These are phyloP conservation scores for Canariomyces notabilis DNA, from an alignment of 2,329 filamentous ascomycete species.

Conservation along the genomic window DNA sequence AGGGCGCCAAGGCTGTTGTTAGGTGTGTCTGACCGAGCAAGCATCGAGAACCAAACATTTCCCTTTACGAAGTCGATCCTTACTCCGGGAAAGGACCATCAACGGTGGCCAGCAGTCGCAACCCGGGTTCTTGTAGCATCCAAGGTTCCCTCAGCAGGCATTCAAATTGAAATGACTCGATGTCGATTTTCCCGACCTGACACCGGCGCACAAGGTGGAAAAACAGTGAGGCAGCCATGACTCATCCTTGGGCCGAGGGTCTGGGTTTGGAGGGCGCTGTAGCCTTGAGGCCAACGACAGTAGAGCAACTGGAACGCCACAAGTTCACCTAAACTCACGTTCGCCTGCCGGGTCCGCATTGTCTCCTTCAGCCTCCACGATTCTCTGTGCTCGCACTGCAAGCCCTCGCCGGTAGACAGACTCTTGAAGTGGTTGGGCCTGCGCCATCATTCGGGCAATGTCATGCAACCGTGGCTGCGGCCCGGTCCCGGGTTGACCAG, in stretches of 20 bases:
- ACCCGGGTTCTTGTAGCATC: background rate
- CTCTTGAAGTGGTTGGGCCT: background rate
- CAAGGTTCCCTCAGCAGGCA: background rate
- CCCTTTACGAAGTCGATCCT: background rate
- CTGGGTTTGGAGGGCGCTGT: background rate
- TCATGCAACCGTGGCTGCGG: background rate
- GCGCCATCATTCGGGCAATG: background rate
- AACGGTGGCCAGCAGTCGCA: background rate
- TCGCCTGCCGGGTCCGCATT: too few relatives aligned
- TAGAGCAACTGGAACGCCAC: too few relatives aligned
- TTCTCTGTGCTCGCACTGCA: conserved; percentile 9
- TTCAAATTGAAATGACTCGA: background rate
- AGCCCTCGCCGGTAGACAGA: background rate
- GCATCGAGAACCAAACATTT: too few relatives aligned
- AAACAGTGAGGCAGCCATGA: background rate
- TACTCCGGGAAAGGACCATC: background rate
- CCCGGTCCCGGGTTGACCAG: background rate
- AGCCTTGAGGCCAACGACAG: too few relatives aligned
- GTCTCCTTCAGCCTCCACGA: too few relatives aligned
- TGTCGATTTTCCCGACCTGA: background rate
- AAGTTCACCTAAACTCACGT: too few relatives aligned
- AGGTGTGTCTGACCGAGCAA: too few relatives aligned
- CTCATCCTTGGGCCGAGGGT: background rate
- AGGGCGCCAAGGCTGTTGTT: too few relatives aligned
- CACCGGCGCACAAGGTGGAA: background rate